These are phyloP conservation scores for Thymus quinquecostatus DNA, from an alignment of 257 asterid species.

Conservation along the genomic window DNA sequence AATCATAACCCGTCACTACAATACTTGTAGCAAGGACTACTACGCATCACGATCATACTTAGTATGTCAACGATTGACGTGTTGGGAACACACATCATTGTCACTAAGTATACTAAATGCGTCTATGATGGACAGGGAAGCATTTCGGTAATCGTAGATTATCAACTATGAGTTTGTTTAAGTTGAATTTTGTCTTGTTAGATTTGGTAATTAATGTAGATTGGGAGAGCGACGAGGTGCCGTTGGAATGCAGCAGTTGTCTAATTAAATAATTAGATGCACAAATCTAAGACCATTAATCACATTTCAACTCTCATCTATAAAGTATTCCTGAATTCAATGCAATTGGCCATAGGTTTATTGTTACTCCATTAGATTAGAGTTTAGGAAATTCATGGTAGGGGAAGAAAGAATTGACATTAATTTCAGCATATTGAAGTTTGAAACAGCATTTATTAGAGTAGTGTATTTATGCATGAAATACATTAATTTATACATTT, in stretches of 20 bases:
- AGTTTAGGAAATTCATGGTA: not conserved
- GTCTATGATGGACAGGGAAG: no score
- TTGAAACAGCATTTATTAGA: not conserved
- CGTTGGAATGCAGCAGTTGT: slow-evolving; percentile 22
- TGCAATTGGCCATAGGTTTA: not conserved
- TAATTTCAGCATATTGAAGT: not conserved
- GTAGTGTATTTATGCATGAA: not conserved
- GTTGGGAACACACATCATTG: no score
- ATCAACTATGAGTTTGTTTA: no score
- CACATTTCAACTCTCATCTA: not conserved
- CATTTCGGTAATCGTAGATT: no score
- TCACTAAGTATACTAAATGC: no score
- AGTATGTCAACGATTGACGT: no score
- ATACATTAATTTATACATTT: not conserved
- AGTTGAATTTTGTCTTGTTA: not conserved
- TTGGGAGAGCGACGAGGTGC: not conserved
- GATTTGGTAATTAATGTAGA: not conserved
- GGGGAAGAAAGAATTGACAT: not conserved
- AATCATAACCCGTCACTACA: no score
- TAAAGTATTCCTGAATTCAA: not conserved
- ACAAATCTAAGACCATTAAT: not conserved
- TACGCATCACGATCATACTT: no score
- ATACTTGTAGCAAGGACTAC: no score
- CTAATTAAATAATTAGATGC: slow-evolving; percentile 20
- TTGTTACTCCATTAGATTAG: not conserved